Conservation (phyloP, 2,329 filamentous ascomycete genomes). For the Helotiales sp. region DNA sequence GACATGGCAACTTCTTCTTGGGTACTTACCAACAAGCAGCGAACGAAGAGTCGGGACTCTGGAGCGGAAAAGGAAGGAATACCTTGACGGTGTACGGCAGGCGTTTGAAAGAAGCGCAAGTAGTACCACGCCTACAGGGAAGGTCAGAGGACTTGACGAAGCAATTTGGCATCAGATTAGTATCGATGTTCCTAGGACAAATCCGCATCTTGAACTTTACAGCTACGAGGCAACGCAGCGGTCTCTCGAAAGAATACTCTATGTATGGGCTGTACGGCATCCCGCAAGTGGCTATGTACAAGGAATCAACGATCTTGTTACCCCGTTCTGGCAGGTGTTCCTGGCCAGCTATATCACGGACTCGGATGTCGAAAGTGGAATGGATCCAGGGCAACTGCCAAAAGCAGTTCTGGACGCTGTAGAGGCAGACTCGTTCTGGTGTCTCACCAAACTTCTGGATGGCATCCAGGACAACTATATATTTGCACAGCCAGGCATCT, state of each 20-base stretch:
- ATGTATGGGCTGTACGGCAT: conserved; percentile 96
- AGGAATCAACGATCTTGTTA: conserved; percentile 97
- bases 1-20: conserved; percentile 96
- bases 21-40: conserved; percentile 95
- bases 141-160: conserved; percentile 77
- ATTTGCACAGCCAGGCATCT: conserved; percentile 94
- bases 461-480: conserved; percentile 99
- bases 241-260: conserved; percentile 90
- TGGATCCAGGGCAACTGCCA: conserved; percentile 95
- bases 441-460: conserved; percentile 94
- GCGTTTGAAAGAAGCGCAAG: conserved; percentile 66
- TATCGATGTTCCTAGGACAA: conserved; percentile 95
- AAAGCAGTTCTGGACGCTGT: conserved; percentile 91
- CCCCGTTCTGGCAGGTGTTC: conserved; percentile 98
- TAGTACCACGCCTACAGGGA: conserved; percentile 42
- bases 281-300: conserved; percentile 97
- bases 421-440: conserved; percentile 98
- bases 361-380: conserved; percentile 84
- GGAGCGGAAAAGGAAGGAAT: conserved; percentile 94
- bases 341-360: conserved; percentile 94
- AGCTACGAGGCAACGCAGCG: conserved; percentile 94
- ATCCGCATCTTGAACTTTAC: conserved; percentile 93
- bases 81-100: conserved; percentile 84
- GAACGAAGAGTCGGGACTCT: conserved; percentile 87
- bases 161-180: conserved; percentile 99